Conservation (phyloP, 1,284 basidiomycete species). For the Neolentinus lepideus region DNA sequence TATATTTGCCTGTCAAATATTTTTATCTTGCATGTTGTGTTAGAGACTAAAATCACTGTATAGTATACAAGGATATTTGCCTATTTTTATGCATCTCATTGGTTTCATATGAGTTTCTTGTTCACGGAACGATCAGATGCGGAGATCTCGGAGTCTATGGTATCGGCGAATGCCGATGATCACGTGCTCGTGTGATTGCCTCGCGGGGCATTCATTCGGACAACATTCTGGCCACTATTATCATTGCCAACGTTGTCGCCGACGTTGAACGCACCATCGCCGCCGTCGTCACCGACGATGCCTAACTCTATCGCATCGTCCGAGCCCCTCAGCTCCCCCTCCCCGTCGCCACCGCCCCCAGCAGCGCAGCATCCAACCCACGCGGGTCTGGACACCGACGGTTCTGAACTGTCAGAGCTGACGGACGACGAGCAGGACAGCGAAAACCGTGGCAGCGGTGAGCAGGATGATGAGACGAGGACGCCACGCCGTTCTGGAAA, state of each 20-base stretch:
- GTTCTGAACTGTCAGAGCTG: constrained; percentile 73
- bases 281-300: constrained; percentile 32
- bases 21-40: too few species aligned
- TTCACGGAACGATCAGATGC: neutral
- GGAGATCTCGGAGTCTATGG: neutral
- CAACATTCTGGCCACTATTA: neutral
- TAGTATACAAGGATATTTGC: too few species aligned
- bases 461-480: neutral
- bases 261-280: constrained; percentile 6
- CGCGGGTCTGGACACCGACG: constrained; percentile 41
- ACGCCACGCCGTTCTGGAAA: neutral
- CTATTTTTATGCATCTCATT: too few species aligned
- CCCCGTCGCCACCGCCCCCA: constrained; percentile 33
- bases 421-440: constrained; percentile 69
- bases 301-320: constrained; percentile 48
- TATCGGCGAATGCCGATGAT: neutral
- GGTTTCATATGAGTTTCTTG: too few species aligned
- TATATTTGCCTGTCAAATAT: too few species aligned
- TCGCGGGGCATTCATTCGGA: neutral
- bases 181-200: neutral
- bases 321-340: constrained; percentile 58
- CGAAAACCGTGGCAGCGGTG: neutral
- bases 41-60: too few species aligned
- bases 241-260: neutral
- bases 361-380: constrained; percentile 14